Base-by-base conservation (phyloP, 495 filamentous ascomycete genomes). In the Talaromyces thailandensis region DNA sequence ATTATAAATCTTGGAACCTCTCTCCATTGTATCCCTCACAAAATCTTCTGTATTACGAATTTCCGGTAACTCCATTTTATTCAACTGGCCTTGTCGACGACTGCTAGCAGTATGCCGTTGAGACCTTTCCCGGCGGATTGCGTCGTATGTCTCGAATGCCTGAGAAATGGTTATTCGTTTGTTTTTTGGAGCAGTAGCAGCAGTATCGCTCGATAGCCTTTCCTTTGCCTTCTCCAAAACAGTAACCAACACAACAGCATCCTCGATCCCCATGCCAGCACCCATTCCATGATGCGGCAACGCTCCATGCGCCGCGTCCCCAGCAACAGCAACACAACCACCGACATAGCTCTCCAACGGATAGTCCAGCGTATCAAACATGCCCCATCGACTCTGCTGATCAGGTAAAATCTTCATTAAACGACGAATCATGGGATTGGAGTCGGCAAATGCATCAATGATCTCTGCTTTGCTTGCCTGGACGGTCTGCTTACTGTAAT, bases 291-390 rank as follows among this genome's bases (percentile, higher is more conserved):
- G 73, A 58, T 73, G 69, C 25, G 77, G 77, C n/a, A 62, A 68
- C 4, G 68, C 64, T 12, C 75, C 78, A 61, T 81, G 78, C 0
- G 77, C 77, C 7, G 77, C 73, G 58, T 80, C 77, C n/a, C 37
- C 37, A 1, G 37, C 37, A 1, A 76, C 77, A 1, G 64, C 70
- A 4, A 80, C 45, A 53, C 69, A 72, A 4, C 37, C 37, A 18
- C 4, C 14, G 14, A 18, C 37, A 43, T 43, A 43, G n/a, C 16
- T 43, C 37, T 43, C 16, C 37, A 43, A 43, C 37, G 37, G 37
- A 43, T 43, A 43, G n/a, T 43, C 37, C 37, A 43, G 2, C 16
- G 37, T 43, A 43, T 43, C 37, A 43, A 43, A 43, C 6, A 43
- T n/a, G 1, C 51, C 28, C 55, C 55, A 57, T 9, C 55, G 14